Evolutionary conservation across 2,329 filamentous ascomycete species (phyloP).

Genomic region (Bipolaris victoriae): DNA sequence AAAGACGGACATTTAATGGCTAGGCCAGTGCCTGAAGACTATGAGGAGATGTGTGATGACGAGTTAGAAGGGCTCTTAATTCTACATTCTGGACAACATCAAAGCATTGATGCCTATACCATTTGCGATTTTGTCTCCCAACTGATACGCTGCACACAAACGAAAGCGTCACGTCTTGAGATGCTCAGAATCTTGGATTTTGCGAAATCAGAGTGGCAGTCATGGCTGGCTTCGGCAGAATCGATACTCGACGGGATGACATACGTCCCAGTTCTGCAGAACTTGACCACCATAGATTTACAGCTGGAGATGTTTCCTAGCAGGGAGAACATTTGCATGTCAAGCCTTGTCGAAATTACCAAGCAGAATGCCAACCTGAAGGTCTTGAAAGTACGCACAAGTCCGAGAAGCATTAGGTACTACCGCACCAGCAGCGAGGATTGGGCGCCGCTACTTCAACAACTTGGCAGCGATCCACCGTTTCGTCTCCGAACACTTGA

Average conservation of each 20-base stretch:
- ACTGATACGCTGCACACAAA: neutral
- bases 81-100: neutral
- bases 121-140: neutral
- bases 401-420: neutral
- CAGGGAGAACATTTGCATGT: neutral
- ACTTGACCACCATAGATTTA: constrained; percentile 6
- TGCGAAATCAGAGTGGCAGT: constrained; percentile 3
- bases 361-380: neutral
- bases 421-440: neutral
- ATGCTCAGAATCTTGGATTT: neutral
- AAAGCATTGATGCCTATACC: neutral
- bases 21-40: too few species aligned
- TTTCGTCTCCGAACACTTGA: constrained; percentile 13
- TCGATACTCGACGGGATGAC: neutral
- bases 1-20: neutral
- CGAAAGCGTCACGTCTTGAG: neutral
- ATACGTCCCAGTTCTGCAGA: neutral
- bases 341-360: neutral
- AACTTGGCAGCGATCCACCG: constrained; percentile 4
- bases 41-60: neutral
- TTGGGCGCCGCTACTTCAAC: constrained; percentile 7
- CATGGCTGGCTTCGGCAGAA: neutral
- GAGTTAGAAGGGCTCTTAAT: neutral
- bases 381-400: neutral
- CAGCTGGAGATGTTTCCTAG: constrained; percentile 8